Conservation (phyloP, 2,329 filamentous ascomycete genomes). For the Cryphonectria japonica region DNA sequence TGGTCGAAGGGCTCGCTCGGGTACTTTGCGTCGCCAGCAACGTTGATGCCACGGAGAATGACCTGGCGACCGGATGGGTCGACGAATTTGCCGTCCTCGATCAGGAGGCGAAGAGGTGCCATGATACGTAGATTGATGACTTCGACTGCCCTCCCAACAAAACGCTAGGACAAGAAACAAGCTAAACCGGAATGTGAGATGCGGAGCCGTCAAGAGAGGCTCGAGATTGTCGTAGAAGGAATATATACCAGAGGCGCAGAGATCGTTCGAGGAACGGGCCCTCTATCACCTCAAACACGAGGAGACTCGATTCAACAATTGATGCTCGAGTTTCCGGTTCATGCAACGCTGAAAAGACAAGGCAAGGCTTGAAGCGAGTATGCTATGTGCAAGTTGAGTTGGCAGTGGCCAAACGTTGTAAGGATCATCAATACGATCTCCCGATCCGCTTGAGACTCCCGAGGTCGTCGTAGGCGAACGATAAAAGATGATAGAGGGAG, state of each 20-base stretch:
- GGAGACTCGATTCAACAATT: neutral
- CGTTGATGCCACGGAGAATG: slow-evolving; percentile 89
- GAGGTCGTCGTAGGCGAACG: slow-evolving; percentile 1
- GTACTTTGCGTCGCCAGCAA: slow-evolving; percentile 87
- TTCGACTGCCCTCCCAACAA: neutral
- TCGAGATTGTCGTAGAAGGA: neutral
- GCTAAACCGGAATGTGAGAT: neutral
- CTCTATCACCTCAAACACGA: neutral
- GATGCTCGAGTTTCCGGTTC: neutral
- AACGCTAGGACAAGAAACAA: neutral
- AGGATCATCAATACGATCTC: neutral
- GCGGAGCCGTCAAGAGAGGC: neutral
- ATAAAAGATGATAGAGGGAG: neutral
- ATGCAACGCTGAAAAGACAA: neutral
- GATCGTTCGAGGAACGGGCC: neutral
- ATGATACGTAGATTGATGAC: slow-evolving; percentile 50
- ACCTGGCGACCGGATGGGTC: slow-evolving; percentile 83
- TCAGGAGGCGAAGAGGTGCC: slow-evolving; percentile 75
- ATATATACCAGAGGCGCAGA: neutral
- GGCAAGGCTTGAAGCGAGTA: neutral
- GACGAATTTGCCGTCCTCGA: slow-evolving; percentile 84
- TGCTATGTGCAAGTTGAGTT: neutral
- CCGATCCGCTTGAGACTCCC: neutral
- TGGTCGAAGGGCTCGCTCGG: slow-evolving; percentile 75
- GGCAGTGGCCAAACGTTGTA: neutral